These are phyloP conservation scores for Fusarium sublunatum DNA, from an alignment of 2,329 filamentous ascomycete species.

Conservation along the genomic window DNA sequence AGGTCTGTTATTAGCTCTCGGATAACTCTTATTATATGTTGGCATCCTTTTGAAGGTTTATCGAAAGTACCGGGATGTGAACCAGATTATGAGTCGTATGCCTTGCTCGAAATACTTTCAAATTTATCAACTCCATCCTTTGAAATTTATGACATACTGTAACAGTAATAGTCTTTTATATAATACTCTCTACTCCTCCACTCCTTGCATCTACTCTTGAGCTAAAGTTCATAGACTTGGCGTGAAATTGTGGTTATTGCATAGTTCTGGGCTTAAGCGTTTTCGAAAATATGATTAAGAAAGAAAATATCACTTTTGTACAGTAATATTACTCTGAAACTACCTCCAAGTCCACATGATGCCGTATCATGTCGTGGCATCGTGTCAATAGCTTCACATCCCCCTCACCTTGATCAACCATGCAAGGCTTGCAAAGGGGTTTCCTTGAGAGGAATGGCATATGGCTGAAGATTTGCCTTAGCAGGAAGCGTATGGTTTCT, in stretches of 20 bases:
- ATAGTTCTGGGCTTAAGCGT: too few relatives aligned
- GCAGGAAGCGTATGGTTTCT: background rate
- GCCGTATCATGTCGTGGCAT: background rate
- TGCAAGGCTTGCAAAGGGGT: conserved; percentile 21
- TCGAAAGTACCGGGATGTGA: background rate
- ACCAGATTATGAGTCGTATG: background rate
- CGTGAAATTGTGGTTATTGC: too few relatives aligned
- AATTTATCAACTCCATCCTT: too few relatives aligned
- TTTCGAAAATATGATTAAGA: too few relatives aligned
- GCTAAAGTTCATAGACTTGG: too few relatives aligned
- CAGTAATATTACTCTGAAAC: background rate
- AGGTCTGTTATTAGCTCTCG: background rate
- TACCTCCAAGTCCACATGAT: background rate
- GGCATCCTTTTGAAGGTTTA: background rate
- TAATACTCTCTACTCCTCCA: too few relatives aligned
- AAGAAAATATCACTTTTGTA: too few relatives aligned
- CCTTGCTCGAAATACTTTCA: background rate
- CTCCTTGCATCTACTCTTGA: too few relatives aligned
- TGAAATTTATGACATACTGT: background rate
- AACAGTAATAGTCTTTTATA: background rate
- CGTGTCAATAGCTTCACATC: conserved; percentile 1
- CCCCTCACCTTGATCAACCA: background rate
- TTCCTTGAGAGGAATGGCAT: conserved; percentile 14
- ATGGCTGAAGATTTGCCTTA: background rate
- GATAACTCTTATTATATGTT: background rate